Conservation (phyloP, 371 early-diverging fungal genomes). For the Mucor irregularis region DNA sequence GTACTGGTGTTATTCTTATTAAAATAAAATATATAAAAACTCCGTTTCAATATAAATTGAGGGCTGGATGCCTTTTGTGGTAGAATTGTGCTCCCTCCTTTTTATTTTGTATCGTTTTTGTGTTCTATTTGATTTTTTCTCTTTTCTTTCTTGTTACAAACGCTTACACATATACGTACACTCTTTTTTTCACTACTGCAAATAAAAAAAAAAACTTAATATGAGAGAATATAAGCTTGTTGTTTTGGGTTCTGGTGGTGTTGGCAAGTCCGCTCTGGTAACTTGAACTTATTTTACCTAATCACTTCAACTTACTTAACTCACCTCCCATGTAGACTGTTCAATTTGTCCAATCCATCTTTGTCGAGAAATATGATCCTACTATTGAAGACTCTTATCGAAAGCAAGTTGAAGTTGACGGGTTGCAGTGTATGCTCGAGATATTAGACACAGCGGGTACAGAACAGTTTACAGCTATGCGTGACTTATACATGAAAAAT, state of each 20-base stretch:
- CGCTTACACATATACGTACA: too few relatives aligned
- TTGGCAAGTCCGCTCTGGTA: conserved; percentile 89
- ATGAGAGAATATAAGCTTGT: conserved; percentile 86
- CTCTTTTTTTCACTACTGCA: not conserved
- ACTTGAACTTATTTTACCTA: not conserved
- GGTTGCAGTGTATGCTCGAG: conserved; percentile 85
- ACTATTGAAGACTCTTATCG: conserved; percentile 91
- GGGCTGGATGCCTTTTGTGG: too few relatives aligned
- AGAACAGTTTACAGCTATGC: conserved; percentile 91
- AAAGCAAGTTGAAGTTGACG: conserved; percentile 86
- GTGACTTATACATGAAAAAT: conserved; percentile 90
- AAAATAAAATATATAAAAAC: conserved; percentile 1
- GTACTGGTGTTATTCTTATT: conserved; percentile 37
- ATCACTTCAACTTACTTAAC: not conserved
- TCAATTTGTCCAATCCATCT: conserved; percentile 90
- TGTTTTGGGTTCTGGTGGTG: conserved; percentile 87
- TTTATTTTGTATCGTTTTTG: too few relatives aligned
- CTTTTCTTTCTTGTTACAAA: too few relatives aligned
- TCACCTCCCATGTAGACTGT: too few relatives aligned
- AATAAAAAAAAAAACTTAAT: too few relatives aligned
- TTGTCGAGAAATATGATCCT: conserved; percentile 90
- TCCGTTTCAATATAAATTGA: too few relatives aligned
- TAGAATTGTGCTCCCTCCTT: too few relatives aligned
- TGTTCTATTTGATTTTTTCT: too few relatives aligned
- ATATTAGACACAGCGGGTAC: conserved; percentile 88